Percentiles rank a stretch among this genome's conserved stretches.
These are phyloP conservation scores for Theileria annulata DNA, from an alignment of 169 alveolate species.

Conservation along the genomic window DNA sequence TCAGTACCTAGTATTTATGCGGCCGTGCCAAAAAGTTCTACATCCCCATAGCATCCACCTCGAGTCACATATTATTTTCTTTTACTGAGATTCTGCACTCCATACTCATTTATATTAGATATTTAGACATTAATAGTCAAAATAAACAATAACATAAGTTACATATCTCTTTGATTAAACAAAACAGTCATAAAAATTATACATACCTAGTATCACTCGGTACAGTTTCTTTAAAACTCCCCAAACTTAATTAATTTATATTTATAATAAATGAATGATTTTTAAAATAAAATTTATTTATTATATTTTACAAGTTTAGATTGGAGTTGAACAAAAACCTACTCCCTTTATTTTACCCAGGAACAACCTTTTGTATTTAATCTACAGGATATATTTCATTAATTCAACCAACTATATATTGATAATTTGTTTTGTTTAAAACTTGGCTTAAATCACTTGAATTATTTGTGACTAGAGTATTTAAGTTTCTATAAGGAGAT, in stretches of 20 bases:
- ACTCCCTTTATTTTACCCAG: neutral
- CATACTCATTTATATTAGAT: neutral
- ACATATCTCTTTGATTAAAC: neutral
- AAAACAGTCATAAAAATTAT: neutral
- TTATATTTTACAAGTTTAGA: conserved; percentile 5
- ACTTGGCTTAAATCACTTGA: neutral
- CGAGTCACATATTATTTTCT: conserved; percentile 1
- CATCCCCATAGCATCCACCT: conserved; percentile 3
- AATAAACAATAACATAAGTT: neutral
- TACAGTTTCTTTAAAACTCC: neutral
- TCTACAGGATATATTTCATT: neutral
- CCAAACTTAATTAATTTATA: conserved; percentile 6
- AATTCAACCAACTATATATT: neutral
- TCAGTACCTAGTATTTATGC: conserved; percentile 7
- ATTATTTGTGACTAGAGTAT: neutral
- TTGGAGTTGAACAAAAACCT: neutral
- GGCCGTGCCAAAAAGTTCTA: neutral
- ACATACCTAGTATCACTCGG: conserved; percentile 1
- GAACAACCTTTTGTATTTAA: neutral
- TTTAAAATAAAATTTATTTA: neutral
- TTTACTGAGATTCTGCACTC: neutral
- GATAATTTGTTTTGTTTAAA: neutral
- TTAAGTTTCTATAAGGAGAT: neutral
- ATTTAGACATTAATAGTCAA: neutral
- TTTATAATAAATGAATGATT: conserved; percentile 4